Percentiles rank a stretch among this genome's conserved stretches.
phyloP scores from a whole-genome alignment of 192 early-diverging fungal genomes.

The Mortierella claussenii region DNA sequence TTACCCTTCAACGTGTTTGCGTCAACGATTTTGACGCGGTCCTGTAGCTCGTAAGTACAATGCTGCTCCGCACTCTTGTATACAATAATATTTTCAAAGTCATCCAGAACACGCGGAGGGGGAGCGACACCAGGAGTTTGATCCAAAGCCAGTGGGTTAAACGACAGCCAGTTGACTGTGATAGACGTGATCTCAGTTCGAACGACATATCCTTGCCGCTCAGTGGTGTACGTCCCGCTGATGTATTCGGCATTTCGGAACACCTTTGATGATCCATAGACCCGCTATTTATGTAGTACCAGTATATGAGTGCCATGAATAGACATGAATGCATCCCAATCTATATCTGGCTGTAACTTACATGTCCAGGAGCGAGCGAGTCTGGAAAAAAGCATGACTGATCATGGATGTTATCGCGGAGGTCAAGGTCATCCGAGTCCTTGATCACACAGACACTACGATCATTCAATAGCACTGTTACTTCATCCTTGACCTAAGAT shows the following conservation, averaged over 20 bases:
- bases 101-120: slow-evolving; percentile 37
- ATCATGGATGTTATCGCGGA: slow-evolving; percentile 39
- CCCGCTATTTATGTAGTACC: slow-evolving; percentile 27
- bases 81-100: slow-evolving; percentile 51
- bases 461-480: slow-evolving; percentile 41
- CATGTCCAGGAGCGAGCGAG: slow-evolving; percentile 32
- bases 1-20: slow-evolving; percentile 26
- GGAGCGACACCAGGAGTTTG: slow-evolving; percentile 44
- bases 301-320: neutral
- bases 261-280: slow-evolving; percentile 29
- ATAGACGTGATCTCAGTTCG: slow-evolving; percentile 29
- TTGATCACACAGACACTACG: slow-evolving; percentile 40
- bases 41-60: slow-evolving; percentile 42
- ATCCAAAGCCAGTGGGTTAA: slow-evolving; percentile 47
- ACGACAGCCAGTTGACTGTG: slow-evolving; percentile 44
- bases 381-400: slow-evolving; percentile 54
- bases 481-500: slow-evolving; percentile 49
- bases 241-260: slow-evolving; percentile 40
- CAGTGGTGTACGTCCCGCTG: slow-evolving; percentile 16
- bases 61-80: slow-evolving; percentile 50
- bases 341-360: slow-evolving; percentile 2
- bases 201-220: slow-evolving; percentile 33
- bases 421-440: slow-evolving; percentile 45
- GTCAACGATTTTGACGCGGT: slow-evolving; percentile 35
- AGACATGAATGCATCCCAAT: neutral